Conservation (phyloP, 768 basidiomycete genomes). For the Macrolepiota albuminosa region DNA sequence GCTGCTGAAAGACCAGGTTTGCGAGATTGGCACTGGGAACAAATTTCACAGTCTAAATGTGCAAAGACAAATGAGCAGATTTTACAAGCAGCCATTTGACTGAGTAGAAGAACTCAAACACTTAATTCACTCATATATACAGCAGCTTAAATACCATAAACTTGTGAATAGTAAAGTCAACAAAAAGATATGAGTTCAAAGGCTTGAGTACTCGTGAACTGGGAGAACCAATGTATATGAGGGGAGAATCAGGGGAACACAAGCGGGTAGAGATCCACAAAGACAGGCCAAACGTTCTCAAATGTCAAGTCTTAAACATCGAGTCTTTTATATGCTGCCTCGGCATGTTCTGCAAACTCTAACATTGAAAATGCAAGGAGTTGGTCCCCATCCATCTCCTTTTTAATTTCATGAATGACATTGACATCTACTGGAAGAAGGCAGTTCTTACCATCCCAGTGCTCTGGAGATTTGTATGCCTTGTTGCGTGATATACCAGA, state of each 20-base stretch:
- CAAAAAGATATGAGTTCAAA: neutral
- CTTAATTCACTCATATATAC: too few relatives aligned
- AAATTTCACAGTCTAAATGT: neutral
- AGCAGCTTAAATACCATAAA: too few relatives aligned
- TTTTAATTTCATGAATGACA: slow-evolving; percentile 25
- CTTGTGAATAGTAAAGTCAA: too few relatives aligned
- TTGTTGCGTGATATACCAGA: neutral
- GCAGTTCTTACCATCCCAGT: neutral
- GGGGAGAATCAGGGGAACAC: neutral
- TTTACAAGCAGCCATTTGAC: neutral
- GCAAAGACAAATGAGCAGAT: neutral
- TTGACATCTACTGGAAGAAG: slow-evolving; percentile 9
- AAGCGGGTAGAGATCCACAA: neutral
- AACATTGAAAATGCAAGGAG: slow-evolving; percentile 1
- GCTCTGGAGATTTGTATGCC: neutral
- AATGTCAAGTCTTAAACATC: neutral
- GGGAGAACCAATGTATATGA: too few relatives aligned
- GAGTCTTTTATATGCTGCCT: slow-evolving; percentile 2
- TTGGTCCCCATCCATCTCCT: slow-evolving; percentile 1
- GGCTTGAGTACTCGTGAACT: neutral
- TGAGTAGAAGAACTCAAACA: too few relatives aligned
- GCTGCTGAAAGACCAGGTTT: neutral
- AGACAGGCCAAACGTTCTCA: neutral
- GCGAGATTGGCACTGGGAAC: neutral
- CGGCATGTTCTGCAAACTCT: slow-evolving; percentile 19